A percentile compares a stretch with the other conserved stretches of the same genome.
Evolutionary conservation across 225 moss, liverwort and hornwort genomes (phyloP).

Genomic region (Pseudisothecium myosuroides): DNA sequence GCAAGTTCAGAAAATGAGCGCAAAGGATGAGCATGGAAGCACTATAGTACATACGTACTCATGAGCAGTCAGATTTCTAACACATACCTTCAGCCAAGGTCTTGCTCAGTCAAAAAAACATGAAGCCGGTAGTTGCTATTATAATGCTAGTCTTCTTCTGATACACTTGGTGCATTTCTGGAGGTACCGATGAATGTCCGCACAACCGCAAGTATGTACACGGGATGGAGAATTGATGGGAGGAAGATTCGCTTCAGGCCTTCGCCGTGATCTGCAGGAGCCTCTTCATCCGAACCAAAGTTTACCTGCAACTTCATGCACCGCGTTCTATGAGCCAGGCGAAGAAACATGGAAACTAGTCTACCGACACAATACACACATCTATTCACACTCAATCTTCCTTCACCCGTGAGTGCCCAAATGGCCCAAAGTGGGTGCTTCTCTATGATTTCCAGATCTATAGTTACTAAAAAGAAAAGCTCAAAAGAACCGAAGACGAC

Average conservation of each 20-base stretch:
- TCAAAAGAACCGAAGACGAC: neutral
- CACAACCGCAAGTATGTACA: neutral
- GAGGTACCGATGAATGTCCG: neutral
- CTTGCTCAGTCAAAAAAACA: neutral
- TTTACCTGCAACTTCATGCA: conserved; percentile 38
- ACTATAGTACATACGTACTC: too few relatives aligned
- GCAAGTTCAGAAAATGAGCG: too few relatives aligned
- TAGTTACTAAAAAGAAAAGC: too few relatives aligned
- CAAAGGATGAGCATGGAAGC: too few relatives aligned
- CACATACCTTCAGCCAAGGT: neutral
- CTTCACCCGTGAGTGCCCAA: neutral
- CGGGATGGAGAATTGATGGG: neutral
- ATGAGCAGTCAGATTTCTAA: neutral
- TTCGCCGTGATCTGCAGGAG: neutral
- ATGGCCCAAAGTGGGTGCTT: too few relatives aligned
- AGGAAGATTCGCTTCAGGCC: neutral
- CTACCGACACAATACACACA: too few relatives aligned
- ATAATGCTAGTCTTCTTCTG: neutral
- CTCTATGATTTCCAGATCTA: too few relatives aligned
- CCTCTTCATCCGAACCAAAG: conserved; percentile 35
- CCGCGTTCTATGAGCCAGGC: too few relatives aligned
- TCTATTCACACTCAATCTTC: too few relatives aligned
- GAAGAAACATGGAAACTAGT: too few relatives aligned
- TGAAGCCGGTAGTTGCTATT: neutral
- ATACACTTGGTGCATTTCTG: neutral